These are phyloP conservation scores for Aureobasidium musti DNA, from an alignment of 2,329 filamentous ascomycete species.

Conservation along the genomic window DNA sequence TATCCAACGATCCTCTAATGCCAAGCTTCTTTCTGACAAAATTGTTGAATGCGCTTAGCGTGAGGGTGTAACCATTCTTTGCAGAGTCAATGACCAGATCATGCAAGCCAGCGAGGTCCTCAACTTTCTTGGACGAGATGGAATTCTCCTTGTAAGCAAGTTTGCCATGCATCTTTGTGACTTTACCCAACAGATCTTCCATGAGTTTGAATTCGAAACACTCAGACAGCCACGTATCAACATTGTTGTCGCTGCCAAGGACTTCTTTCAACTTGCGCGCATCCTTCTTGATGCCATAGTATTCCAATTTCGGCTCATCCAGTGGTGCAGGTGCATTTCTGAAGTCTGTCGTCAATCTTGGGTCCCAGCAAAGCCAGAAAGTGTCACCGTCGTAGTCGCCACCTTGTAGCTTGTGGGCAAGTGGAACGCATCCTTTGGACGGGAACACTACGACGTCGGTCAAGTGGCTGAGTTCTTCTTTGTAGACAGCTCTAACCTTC, in stretches of 20 bases:
- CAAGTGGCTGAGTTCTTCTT: conserved; percentile 63
- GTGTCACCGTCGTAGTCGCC: conserved; percentile 81
- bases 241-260: conserved; percentile 38
- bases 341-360: conserved; percentile 66
- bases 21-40: conserved; percentile 55
- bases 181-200: conserved; percentile 61
- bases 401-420: conserved; percentile 72
- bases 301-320: conserved; percentile 49
- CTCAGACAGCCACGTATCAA: conserved; percentile 53
- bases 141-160: conserved; percentile 56
- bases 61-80: conserved; percentile 54
- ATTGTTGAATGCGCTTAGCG: conserved; percentile 47
- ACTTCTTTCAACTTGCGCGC: conserved; percentile 53
- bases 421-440: conserved; percentile 59
- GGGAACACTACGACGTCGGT: conserved; percentile 82
- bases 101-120: conserved; percentile 38
- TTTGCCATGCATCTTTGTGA: conserved; percentile 65
- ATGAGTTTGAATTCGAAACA: conserved; percentile 62
- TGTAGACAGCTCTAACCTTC: conserved; percentile 54
- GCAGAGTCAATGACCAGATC: conserved; percentile 51
- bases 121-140: conserved; percentile 36
- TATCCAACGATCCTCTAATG: conserved; percentile 54
- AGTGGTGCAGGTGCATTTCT: conserved; percentile 57
- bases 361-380: conserved; percentile 76
- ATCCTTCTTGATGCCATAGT: conserved; percentile 56